These are phyloP conservation scores for Reticulascus tulasneorum DNA, from an alignment of 2,329 filamentous ascomycete genomes.

Conservation along the genomic window DNA sequence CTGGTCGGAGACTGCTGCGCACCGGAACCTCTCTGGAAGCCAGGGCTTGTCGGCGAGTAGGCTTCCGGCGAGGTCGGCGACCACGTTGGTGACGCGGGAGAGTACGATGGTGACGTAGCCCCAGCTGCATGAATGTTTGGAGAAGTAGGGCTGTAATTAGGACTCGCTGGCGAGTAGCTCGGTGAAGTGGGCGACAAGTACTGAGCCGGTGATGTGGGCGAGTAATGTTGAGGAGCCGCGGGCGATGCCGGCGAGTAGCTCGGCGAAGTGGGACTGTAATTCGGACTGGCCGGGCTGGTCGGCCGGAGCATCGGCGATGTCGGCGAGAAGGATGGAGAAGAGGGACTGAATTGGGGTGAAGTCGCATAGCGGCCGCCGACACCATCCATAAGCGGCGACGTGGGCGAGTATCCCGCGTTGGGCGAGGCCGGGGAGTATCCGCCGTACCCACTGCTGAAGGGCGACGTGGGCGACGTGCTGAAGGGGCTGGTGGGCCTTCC, in stretches of 20 bases:
- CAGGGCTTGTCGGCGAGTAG: conserved; percentile 62
- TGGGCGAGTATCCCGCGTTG: conserved; percentile 70
- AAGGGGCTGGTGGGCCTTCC: conserved; percentile 66
- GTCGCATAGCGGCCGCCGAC: conserved; percentile 50
- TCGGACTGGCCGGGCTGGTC: conserved; percentile 53
- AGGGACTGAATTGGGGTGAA: conserved; percentile 60
- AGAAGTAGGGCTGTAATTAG: conserved; percentile 68
- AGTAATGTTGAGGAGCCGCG: conserved; percentile 53
- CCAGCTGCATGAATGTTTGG: conserved; percentile 45
- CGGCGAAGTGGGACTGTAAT: conserved; percentile 63
- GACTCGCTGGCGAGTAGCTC: conserved; percentile 66
- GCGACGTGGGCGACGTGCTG: conserved; percentile 63
- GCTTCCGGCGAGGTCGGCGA: conserved; percentile 68
- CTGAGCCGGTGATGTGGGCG: conserved; percentile 66
- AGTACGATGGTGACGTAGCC: conserved; percentile 57
- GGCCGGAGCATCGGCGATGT: conserved; percentile 56
- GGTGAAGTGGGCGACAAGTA: conserved; percentile 75
- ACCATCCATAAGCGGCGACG: conserved; percentile 61
- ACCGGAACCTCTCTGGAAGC: conserved; percentile 52
- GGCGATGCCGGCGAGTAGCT: conserved; percentile 62
- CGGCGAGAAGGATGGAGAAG: conserved; percentile 60
- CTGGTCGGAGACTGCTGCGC: conserved; percentile 60
- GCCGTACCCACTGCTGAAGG: conserved; percentile 52
- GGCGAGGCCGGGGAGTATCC: conserved; percentile 77
- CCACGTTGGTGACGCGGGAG: conserved; percentile 70